Evolutionary conservation across 2,329 filamentous ascomycete species (phyloP).

Genomic region (Fusarium decemcellulare): DNA sequence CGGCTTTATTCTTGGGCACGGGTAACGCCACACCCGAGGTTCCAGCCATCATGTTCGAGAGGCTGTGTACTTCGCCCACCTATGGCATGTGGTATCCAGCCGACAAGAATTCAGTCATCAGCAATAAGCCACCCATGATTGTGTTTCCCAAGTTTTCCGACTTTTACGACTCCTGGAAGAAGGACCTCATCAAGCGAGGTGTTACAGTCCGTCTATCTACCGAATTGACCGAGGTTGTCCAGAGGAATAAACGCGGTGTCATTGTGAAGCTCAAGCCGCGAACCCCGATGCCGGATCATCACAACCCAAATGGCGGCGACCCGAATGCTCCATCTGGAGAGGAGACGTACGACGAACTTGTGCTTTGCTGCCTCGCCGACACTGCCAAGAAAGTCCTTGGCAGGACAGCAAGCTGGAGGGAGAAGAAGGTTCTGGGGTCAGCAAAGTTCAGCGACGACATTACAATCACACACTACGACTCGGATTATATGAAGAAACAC

Average conservation of each 20-base stretch:
- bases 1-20: conserved; percentile 25
- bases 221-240: conserved; percentile 27
- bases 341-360: conserved; percentile 28
- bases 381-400: conserved; percentile 30
- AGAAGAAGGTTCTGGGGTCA: conserved; percentile 26
- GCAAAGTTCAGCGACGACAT: conserved; percentile 36
- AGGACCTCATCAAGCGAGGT: conserved; percentile 27
- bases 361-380: conserved; percentile 32
- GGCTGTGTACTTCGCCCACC: conserved; percentile 21
- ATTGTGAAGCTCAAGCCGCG: conserved; percentile 25
- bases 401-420: conserved; percentile 30
- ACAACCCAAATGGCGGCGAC: conserved; percentile 29
- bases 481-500: conserved; percentile 35
- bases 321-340: conserved; percentile 22
- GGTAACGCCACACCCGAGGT: conserved; percentile 32
- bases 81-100: conserved; percentile 38
- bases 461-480: conserved; percentile 31
- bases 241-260: conserved; percentile 23
- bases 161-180: conserved; percentile 21
- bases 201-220: conserved; percentile 21
- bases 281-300: conserved; percentile 25
- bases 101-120: conserved; percentile 20
- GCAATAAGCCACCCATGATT: conserved; percentile 32
- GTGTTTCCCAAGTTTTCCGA: conserved; percentile 34
- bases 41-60: conserved; percentile 30